phyloP scores from a whole-genome alignment of 192 early-diverging fungal species.

The Diversispora epigaea region DNA sequence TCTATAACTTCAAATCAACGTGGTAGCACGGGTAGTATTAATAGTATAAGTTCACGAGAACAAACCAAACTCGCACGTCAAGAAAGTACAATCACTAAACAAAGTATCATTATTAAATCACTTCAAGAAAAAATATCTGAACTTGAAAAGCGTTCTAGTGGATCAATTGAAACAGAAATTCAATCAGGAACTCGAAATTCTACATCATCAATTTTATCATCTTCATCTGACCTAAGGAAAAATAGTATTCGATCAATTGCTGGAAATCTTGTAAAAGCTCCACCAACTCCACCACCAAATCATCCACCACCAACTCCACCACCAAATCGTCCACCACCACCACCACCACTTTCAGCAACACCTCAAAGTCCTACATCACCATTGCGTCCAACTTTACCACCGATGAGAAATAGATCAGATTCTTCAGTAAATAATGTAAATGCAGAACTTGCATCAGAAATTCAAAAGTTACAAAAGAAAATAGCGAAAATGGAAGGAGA shows the following conservation, averaged over 20 bases:
- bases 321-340: slow-evolving; percentile 36
- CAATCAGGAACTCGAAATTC: not conserved
- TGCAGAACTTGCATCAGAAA: slow-evolving; percentile 28
- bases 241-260: slow-evolving; percentile 26
- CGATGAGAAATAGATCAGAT: slow-evolving; percentile 21
- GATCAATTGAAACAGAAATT: not conserved
- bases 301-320: slow-evolving; percentile 37
- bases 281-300: slow-evolving; percentile 37
- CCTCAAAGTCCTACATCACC: slow-evolving; percentile 7
- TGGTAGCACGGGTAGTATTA: not conserved
- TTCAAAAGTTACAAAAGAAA: slow-evolving; percentile 39
- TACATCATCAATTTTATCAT: slow-evolving; percentile 11
- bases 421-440: not conserved
- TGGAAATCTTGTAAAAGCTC: slow-evolving; percentile 21
- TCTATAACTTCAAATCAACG: not conserved
- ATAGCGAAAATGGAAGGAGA: slow-evolving; percentile 40
- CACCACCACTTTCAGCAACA: slow-evolving; percentile 30
- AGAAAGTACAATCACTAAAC: slow-evolving; percentile 40
- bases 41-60: not conserved
- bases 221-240: slow-evolving; percentile 17
- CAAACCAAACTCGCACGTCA: slow-evolving; percentile 25
- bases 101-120: slow-evolving; percentile 40
- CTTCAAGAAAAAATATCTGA: slow-evolving; percentile 40
- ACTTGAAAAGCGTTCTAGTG: slow-evolving; percentile 28
- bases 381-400: slow-evolving; percentile 29